Evolutionary conservation across 2,329 filamentous ascomycete genomes (phyloP).

Genomic region (Cercospora sp.): DNA sequence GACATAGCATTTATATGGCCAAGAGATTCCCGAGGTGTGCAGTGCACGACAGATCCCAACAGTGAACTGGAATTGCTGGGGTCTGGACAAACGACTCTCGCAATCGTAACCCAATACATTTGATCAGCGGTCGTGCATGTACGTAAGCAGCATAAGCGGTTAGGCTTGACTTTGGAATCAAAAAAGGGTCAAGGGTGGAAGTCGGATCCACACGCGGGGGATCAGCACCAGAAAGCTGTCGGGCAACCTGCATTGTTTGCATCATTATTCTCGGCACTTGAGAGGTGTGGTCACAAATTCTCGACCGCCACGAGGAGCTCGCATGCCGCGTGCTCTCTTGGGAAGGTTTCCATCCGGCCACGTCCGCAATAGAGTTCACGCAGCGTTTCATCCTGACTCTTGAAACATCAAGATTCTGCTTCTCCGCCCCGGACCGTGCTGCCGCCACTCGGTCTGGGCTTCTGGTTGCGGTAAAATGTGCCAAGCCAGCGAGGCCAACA

Average conservation of each 20-base stretch:
- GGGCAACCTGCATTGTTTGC: not conserved
- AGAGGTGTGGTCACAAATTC: not conserved
- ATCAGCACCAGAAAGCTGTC: not conserved
- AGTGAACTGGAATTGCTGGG: not conserved
- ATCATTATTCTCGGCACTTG: not conserved
- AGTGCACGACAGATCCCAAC: not conserved
- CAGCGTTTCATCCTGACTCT: not conserved
- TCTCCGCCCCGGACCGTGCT: not conserved
- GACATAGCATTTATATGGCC: not conserved
- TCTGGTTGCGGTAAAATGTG: not conserved
- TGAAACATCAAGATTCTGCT: not conserved
- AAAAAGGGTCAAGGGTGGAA: not conserved
- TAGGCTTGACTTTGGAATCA: not conserved
- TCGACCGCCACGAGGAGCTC: not conserved
- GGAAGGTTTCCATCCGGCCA: not conserved
- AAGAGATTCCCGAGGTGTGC: not conserved
- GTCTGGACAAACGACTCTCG: not conserved
- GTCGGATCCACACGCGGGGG: not conserved
- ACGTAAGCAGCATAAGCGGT: not conserved
- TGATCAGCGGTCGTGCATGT: slow-evolving; percentile 1
- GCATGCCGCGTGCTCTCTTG: not conserved
- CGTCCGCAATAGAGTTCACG: not conserved
- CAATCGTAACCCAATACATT: not conserved
- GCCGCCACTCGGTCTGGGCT: not conserved
- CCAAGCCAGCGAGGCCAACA: not conserved